phyloP scores from a whole-genome alignment of 805 yeast species.

The Suhomyces kilbournensis region DNA sequence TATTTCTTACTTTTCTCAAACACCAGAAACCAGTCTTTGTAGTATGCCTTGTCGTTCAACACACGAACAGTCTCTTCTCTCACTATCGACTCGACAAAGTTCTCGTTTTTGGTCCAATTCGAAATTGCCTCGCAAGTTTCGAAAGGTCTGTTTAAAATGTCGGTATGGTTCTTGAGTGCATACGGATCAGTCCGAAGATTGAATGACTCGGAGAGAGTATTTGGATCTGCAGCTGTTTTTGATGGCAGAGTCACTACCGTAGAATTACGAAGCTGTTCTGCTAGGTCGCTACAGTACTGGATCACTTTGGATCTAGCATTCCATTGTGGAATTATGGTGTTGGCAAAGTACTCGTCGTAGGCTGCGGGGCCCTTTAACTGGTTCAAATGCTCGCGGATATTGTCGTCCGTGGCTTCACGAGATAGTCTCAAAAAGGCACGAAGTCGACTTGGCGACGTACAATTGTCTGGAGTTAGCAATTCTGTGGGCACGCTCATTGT shows the following conservation, averaged over 20 bases:
- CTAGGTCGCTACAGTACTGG: constrained; percentile 29
- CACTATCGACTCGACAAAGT: constrained; percentile 31
- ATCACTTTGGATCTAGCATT: constrained; percentile 27
- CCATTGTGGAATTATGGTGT: constrained; percentile 37
- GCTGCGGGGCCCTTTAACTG: constrained; percentile 15
- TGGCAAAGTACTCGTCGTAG: constrained; percentile 29
- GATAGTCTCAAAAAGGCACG: constrained; percentile 39
- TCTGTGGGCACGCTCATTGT: constrained; percentile 1
- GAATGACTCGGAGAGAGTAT: constrained; percentile 11
- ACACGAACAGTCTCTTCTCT: constrained; percentile 30
- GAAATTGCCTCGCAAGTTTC: constrained; percentile 27
- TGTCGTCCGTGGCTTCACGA: constrained; percentile 39
- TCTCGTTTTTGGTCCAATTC: constrained; percentile 37
- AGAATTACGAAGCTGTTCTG: constrained; percentile 20
- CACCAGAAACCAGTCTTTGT: constrained; percentile 30
- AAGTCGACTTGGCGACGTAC: constrained; percentile 31
- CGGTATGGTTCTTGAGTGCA: constrained; percentile 25
- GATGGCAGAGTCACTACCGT: not conserved
- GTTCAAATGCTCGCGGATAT: constrained; percentile 37
- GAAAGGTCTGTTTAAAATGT: constrained; percentile 20
- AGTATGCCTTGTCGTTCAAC: constrained; percentile 36
- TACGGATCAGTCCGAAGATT: constrained; percentile 40
- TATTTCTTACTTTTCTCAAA: not conserved
- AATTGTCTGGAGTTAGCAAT: constrained; percentile 29
- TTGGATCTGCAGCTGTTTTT: not conserved